phyloP scores from a whole-genome alignment of 2,329 filamentous ascomycete genomes.

The Apiospora hydei region DNA sequence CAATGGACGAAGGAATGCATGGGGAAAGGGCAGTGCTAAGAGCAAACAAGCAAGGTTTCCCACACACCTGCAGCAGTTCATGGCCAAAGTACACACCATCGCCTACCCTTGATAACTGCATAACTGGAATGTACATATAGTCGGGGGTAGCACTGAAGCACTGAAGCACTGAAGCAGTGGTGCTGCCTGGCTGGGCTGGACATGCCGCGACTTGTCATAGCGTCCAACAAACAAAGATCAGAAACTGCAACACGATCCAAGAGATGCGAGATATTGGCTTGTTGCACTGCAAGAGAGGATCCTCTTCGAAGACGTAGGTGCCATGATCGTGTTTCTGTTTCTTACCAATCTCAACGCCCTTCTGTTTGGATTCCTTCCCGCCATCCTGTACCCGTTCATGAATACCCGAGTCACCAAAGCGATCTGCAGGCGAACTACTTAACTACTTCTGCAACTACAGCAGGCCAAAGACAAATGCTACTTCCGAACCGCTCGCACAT shows the following conservation, averaged over 20 bases:
- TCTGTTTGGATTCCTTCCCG: not conserved
- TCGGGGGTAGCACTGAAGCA: not conserved
- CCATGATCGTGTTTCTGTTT: not conserved
- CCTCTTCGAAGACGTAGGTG: too few relatives aligned
- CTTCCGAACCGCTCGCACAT: not conserved
- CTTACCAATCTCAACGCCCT: not conserved
- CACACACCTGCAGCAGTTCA: constrained; percentile 17
- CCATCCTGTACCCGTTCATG: not conserved
- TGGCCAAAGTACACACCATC: not conserved
- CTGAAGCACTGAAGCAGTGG: not conserved
- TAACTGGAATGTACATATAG: not conserved
- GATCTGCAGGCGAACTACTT: not conserved
- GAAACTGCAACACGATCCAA: not conserved
- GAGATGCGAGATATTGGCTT: not conserved
- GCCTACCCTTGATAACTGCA: constrained; percentile 11
- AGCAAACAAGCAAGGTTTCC: constrained; percentile 19
- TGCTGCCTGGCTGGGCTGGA: too few relatives aligned
- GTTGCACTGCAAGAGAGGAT: not conserved
- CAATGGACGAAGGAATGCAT: constrained; percentile 7
- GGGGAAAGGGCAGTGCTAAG: constrained; percentile 19
- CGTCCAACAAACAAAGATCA: constrained; percentile 8
- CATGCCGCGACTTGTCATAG: constrained; percentile 10
- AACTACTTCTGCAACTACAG: not conserved
- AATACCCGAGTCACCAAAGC: not conserved
- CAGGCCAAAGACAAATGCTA: not conserved